Evolutionary conservation across 2,329 filamentous ascomycete genomes (phyloP).

Genomic region (Stagonosporopsis chrysanthemi): DNA sequence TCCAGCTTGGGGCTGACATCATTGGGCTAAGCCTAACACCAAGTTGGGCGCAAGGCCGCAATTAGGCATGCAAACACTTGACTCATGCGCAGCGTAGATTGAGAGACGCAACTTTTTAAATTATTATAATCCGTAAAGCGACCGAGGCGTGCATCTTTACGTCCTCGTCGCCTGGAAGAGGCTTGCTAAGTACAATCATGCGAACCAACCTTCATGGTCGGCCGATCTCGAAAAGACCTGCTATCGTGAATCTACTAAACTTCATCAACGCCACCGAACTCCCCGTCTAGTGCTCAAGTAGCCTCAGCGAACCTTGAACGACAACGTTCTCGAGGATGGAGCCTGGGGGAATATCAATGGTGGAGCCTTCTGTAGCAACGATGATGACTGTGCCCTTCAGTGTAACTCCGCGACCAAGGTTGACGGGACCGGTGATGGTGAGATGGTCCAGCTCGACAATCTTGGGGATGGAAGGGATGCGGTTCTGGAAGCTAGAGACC

Average conservation of each 20-base stretch:
- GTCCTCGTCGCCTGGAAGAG: slow-evolving; percentile 19
- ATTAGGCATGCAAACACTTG: slow-evolving; percentile 18
- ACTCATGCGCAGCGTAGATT: slow-evolving; percentile 1
- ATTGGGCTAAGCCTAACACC: slow-evolving; percentile 22
- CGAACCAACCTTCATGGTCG: slow-evolving; percentile 30
- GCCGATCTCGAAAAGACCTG: slow-evolving; percentile 29
- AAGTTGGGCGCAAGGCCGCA: slow-evolving; percentile 23
- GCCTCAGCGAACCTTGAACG: slow-evolving; percentile 91
- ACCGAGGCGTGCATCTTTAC: slow-evolving; percentile 28
- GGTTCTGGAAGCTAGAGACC: slow-evolving; percentile 94
- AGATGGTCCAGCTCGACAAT: slow-evolving; percentile 93
- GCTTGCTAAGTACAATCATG: slow-evolving; percentile 35
- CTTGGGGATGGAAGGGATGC: slow-evolving; percentile 86
- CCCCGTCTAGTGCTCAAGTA: slow-evolving; percentile 68
- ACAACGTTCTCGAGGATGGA: slow-evolving; percentile 99
- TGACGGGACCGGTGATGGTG: slow-evolving; percentile 96
- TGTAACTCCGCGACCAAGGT: slow-evolving; percentile 92
- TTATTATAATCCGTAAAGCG: slow-evolving; percentile 38
- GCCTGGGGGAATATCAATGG: slow-evolving; percentile 95
- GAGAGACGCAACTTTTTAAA: slow-evolving; percentile 30
- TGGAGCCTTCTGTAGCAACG: slow-evolving; percentile 95
- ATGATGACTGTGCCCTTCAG: slow-evolving; percentile 99
- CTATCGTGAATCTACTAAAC: slow-evolving; percentile 37
- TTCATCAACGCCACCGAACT: slow-evolving; percentile 20
- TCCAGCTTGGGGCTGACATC: slow-evolving; percentile 28